phyloP scores from a whole-genome alignment of 2,329 filamentous ascomycete genomes.

The Emmonsiellopsis sp. region DNA sequence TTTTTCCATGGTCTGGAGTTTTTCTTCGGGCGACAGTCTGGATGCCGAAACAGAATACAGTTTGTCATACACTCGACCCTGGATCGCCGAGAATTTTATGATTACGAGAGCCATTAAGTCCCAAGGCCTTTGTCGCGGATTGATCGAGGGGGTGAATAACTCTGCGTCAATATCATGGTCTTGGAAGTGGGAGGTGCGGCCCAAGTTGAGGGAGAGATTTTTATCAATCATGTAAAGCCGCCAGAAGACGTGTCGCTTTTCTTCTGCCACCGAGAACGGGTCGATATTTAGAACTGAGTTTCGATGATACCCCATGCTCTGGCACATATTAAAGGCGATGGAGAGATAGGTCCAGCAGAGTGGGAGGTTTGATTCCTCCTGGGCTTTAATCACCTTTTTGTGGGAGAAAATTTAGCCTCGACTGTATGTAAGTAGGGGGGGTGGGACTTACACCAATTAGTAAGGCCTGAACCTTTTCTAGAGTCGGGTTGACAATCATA shows the following conservation, averaged over 20 bases:
- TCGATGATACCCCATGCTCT: slow-evolving; percentile 53
- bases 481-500: slow-evolving; percentile 45
- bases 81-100: slow-evolving; percentile 47
- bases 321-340: slow-evolving; percentile 50
- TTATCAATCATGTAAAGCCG: slow-evolving; percentile 50
- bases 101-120: slow-evolving; percentile 43
- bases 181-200: slow-evolving; percentile 48
- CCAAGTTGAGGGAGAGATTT: slow-evolving; percentile 48
- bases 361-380: slow-evolving; percentile 52
- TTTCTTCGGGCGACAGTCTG: slow-evolving; percentile 9
- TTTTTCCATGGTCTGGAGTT: slow-evolving; percentile 11
- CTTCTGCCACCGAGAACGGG: slow-evolving; percentile 15
- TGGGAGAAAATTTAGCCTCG: slow-evolving; percentile 5
- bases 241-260: slow-evolving; percentile 42
- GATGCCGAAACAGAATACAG: slow-evolving; percentile 35
- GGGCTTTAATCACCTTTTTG: slow-evolving; percentile 46
- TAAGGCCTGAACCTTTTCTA: slow-evolving; percentile 50
- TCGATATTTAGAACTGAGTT: slow-evolving; percentile 17
- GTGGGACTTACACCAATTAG: slow-evolving; percentile 41
- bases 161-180: slow-evolving; percentile 51
- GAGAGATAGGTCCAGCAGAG: slow-evolving; percentile 53
- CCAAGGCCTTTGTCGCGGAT: slow-evolving; percentile 23
- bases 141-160: slow-evolving; percentile 15
- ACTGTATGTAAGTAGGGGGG: neutral
- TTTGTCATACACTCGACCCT: slow-evolving; percentile 50